Percentiles rank a stretch among this genome's conserved stretches.
phyloP scores from a whole-genome alignment of 805 yeast species.

The Clavispora asparagi region DNA sequence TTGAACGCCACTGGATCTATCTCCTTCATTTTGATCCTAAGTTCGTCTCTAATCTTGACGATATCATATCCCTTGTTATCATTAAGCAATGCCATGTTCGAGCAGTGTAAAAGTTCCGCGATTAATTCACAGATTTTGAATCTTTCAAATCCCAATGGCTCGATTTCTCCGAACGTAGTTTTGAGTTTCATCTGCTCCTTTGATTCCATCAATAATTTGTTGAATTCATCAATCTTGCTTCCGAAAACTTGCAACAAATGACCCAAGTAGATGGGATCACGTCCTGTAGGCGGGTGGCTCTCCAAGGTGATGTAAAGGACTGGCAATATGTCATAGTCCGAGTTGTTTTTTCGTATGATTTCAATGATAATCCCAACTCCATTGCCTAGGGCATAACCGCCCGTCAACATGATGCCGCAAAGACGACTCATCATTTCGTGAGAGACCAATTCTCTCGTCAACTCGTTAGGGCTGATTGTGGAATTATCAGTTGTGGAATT shows the following conservation, averaged over 20 bases:
- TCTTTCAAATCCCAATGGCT: slow-evolving; percentile 42
- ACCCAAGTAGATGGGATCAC: slow-evolving; percentile 44
- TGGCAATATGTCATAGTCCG: slow-evolving; percentile 42
- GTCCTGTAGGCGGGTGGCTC: slow-evolving; percentile 43
- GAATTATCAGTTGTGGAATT: slow-evolving; percentile 42
- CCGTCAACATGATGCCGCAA: slow-evolving; percentile 38
- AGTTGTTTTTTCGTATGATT: slow-evolving; percentile 41
- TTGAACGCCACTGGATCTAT: slow-evolving; percentile 41
- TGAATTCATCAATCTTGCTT: slow-evolving; percentile 31
- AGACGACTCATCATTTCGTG: slow-evolving; percentile 30
- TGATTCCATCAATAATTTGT: slow-evolving; percentile 26
- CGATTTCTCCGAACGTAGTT: slow-evolving; percentile 26
- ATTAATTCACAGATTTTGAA: slow-evolving; percentile 43
- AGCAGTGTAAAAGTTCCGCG: slow-evolving; percentile 43
- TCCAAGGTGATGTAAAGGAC: slow-evolving; percentile 41
- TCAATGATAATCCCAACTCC: slow-evolving; percentile 46
- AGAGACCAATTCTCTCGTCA: slow-evolving; percentile 40
- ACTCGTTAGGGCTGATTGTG: slow-evolving; percentile 43
- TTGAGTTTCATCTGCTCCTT: slow-evolving; percentile 13
- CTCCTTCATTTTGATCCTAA: slow-evolving; percentile 36
- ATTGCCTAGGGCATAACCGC: slow-evolving; percentile 44
- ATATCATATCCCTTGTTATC: slow-evolving; percentile 41
- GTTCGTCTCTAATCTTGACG: slow-evolving; percentile 34
- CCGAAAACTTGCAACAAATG: slow-evolving; percentile 39
- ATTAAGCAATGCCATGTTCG: slow-evolving; percentile 42